Evolutionary conservation across 805 yeast species (phyloP), one percentile per base, ranked within the genome.

Genomic region (Nematodospora valgi): DNA sequence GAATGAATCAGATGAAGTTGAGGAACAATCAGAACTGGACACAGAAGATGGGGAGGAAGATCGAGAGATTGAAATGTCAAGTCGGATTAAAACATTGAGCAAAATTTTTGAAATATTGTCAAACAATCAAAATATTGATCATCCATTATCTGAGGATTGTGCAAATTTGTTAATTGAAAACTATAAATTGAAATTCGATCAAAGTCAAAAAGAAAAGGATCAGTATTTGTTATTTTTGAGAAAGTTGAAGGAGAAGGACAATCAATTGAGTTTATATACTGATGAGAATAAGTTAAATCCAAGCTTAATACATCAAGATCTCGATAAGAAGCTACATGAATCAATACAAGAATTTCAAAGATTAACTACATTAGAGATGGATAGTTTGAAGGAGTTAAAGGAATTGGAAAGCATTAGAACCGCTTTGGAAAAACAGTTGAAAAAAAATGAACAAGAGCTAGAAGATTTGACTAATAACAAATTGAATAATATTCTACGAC

Each of bases 131-230:
- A 87, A 82, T 40, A 71, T 91, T 11, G 94, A 86, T 44, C 71
- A 65, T 50, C 98, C 98, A 0, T 77, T 93, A 11, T 91, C 98
- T 48, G 70, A 71, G 16, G 97, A 89, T 28, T 93, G 98, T 56
- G 83, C 93, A 5, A 76, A 72, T 27, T 54, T 71, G 14, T 58
- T 91, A 17, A 64, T 83, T 8, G 78, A 75, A 7, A 80, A 80
- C 38, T 68, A 87, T 55, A 82, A 80, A 48, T 55, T 64, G 9
- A 80, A 80, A 46, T 84, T 84, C 54, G 91, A 84, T 40, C 84
- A 78, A 37, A 74, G 81, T 4, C 75, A 82, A 13, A 72, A 71
- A 42, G 96, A 91, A 48, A 78, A 91, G 44, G 95, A 88, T 33
- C 72, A 76, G 2, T 93, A 88, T 53, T 62, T 80, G 12, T 75